These are phyloP conservation scores for Aspergillus latus DNA, from an alignment of 2,329 filamentous ascomycete genomes.

Conservation along the genomic window DNA sequence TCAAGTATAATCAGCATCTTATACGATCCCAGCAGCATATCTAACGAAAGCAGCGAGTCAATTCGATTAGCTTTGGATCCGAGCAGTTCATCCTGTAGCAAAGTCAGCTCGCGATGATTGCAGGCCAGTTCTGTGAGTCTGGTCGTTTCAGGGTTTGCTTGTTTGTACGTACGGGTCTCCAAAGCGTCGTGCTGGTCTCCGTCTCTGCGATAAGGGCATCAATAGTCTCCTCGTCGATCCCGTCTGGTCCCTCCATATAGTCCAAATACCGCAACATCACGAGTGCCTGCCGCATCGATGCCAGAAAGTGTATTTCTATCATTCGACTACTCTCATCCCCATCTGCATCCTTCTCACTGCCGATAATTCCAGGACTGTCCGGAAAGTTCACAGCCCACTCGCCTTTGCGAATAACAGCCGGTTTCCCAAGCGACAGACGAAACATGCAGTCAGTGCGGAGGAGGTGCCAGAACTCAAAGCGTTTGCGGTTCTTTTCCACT, in stretches of 20 bases:
- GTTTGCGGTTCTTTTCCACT: slow-evolving; percentile 19
- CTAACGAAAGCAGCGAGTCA: slow-evolving; percentile 21
- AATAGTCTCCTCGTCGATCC: neutral
- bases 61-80: slow-evolving; percentile 12
- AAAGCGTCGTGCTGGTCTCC: neutral
- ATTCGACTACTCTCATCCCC: neutral
- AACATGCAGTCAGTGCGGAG: slow-evolving; percentile 22
- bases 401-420: slow-evolving; percentile 15
- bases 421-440: slow-evolving; percentile 20
- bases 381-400: slow-evolving; percentile 24
- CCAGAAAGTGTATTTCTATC: neutral
- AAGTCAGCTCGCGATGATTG: neutral
- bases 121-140: neutral
- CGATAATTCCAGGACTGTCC: slow-evolving; percentile 18
- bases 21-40: slow-evolving; percentile 21
- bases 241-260: neutral
- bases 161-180: neutral
- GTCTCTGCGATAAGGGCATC: neutral
- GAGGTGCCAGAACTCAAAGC: slow-evolving; percentile 26
- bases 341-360: slow-evolving; percentile 12
- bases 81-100: neutral
- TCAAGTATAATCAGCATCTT: slow-evolving; percentile 24
- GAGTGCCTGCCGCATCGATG: neutral
- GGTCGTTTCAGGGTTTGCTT: too few species aligned
- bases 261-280: neutral